These are phyloP conservation scores for Talaromyces stipitatus DNA, from an alignment of 495 filamentous ascomycete genomes.

Conservation along the genomic window DNA sequence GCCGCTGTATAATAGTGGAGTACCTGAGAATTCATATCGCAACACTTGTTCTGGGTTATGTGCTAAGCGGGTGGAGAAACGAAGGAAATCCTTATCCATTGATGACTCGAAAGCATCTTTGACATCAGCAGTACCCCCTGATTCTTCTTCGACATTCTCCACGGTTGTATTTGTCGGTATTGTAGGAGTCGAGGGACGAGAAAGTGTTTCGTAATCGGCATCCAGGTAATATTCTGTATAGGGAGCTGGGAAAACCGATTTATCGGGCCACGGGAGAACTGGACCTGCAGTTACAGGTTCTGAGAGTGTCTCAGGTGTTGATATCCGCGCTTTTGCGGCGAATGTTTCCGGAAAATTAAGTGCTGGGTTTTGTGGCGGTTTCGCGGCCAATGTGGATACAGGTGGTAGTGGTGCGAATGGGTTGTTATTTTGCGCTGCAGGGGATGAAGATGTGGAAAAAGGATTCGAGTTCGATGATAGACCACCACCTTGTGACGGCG, in stretches of 20 bases:
- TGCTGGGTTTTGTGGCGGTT: slow-evolving; percentile 16
- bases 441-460: slow-evolving; percentile 37
- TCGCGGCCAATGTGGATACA: slow-evolving; percentile 28
- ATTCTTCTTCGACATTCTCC: slow-evolving; percentile 47
- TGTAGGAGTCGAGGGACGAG: slow-evolving; percentile 30
- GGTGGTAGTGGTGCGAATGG: slow-evolving; percentile 41
- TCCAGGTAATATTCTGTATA: slow-evolving; percentile 80
- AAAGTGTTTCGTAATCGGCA: slow-evolving; percentile 85
- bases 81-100: slow-evolving; percentile 85
- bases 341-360: slow-evolving; percentile 60
- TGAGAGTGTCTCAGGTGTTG: slow-evolving; percentile 34
- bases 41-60: slow-evolving; percentile 95
- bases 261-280: slow-evolving; percentile 64
- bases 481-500: slow-evolving; percentile 13
- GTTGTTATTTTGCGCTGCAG: slow-evolving; percentile 15
- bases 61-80: slow-evolving; percentile 73
- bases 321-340: slow-evolving; percentile 55
- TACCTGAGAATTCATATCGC: slow-evolving; percentile 80
- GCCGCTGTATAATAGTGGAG: slow-evolving; percentile 74
- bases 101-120: slow-evolving; percentile 77
- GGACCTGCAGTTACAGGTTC: slow-evolving; percentile 24
- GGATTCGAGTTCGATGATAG: slow-evolving; percentile 38
- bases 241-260: slow-evolving; percentile 52
- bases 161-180: slow-evolving; percentile 45
- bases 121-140: slow-evolving; percentile 52